Conservation (phyloP, 108 stramenopile species). For the Craspedostauros australis region DNA sequence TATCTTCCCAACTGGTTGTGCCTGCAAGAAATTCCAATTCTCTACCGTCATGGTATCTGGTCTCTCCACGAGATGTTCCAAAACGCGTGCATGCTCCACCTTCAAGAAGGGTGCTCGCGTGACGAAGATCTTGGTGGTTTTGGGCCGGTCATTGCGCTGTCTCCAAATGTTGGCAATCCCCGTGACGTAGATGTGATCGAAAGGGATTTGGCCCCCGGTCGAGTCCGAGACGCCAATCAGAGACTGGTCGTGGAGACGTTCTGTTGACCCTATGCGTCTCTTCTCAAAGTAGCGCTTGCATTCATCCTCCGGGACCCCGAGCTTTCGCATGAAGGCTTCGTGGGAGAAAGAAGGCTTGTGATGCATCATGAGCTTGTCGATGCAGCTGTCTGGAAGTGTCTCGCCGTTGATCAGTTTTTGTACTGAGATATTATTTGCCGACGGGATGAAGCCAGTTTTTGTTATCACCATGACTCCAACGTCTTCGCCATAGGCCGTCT, state of each 20-base stretch:
- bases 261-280: slow-evolving; percentile 1
- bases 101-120: slow-evolving; percentile 36
- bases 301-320: too few species aligned
- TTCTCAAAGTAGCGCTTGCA: too few species aligned
- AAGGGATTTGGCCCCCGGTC: slow-evolving; percentile 32
- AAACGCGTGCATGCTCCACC: slow-evolving; percentile 25
- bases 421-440: too few species aligned
- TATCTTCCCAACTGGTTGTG: slow-evolving; percentile 35
- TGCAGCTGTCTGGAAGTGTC: too few species aligned
- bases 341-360: too few species aligned
- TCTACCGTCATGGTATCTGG: slow-evolving; percentile 36
- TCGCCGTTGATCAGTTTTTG: too few species aligned
- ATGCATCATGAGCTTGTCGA: too few species aligned
- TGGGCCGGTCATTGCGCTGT: background rate
- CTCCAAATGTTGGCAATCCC: slow-evolving; percentile 20
- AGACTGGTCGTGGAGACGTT: slow-evolving; percentile 26
- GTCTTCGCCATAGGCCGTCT: too few species aligned
- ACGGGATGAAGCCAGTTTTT: too few species aligned
- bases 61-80: slow-evolving; percentile 21
- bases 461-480: too few species aligned
- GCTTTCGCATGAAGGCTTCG: too few species aligned
- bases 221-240: slow-evolving; percentile 50
- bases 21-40: slow-evolving; percentile 34
- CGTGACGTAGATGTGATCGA: slow-evolving; percentile 36
- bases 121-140: slow-evolving; percentile 18